Conservation (phyloP, 805 yeast genomes). For the Scheffersomyces lignosus region DNA sequence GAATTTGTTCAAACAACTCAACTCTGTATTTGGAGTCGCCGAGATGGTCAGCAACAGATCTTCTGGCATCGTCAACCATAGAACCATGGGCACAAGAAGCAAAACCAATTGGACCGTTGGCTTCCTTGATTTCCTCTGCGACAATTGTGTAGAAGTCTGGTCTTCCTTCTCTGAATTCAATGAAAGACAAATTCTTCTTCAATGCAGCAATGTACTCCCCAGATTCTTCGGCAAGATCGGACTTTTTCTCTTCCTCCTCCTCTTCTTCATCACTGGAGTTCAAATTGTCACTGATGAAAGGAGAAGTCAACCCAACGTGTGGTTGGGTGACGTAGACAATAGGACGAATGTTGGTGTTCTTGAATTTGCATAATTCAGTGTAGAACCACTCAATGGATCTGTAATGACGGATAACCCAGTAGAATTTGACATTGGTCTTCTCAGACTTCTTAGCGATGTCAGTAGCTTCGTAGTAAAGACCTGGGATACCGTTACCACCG, state of each 20-base stretch:
- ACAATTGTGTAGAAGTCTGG: conserved; percentile 38
- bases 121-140: conserved; percentile 32
- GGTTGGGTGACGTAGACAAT: conserved; percentile 45
- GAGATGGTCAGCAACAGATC: conserved; percentile 26
- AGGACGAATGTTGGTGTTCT: conserved; percentile 33
- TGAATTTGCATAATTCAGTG: conserved; percentile 33
- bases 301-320: conserved; percentile 12
- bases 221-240: conserved; percentile 8
- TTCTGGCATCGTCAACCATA: conserved; percentile 38
- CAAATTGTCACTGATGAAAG: conserved; percentile 9
- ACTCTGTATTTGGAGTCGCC: conserved; percentile 26
- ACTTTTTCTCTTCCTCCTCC: conserved; percentile 8
- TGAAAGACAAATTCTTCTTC: conserved; percentile 27
- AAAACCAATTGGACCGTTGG: conserved; percentile 44
- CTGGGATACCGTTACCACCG: conserved; percentile 46
- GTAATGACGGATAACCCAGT: conserved; percentile 43
- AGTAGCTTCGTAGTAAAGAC: conserved; percentile 32
- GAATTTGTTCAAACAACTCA: conserved; percentile 37
- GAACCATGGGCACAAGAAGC: conserved; percentile 51
- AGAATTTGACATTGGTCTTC: conserved; percentile 22
- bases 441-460: conserved; percentile 18
- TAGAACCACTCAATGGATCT: conserved; percentile 41
- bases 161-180: conserved; percentile 48
- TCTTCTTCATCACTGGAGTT: conserved; percentile 8
- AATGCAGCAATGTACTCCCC: conserved; percentile 10